phyloP scores from a whole-genome alignment of 1,139 yeast genomes.

The Yamadazyma sp. region DNA sequence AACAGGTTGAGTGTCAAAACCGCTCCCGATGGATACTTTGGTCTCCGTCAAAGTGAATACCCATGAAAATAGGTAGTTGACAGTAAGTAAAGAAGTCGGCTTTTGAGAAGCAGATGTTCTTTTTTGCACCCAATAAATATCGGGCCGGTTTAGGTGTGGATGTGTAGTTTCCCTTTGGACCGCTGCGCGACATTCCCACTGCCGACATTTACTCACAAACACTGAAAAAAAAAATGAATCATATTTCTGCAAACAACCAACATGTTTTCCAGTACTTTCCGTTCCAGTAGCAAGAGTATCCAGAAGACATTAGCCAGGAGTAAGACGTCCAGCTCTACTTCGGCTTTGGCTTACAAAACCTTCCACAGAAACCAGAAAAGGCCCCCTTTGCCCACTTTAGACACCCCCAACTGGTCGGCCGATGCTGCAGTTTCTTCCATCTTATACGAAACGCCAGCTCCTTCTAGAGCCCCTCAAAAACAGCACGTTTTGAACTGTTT shows the following conservation, averaged over 20 bases:
- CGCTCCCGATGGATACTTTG: conserved; percentile 48
- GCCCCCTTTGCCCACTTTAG: conserved; percentile 93
- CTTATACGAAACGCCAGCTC: conserved; percentile 87
- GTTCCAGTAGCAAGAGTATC: conserved; percentile 2
- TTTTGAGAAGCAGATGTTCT: too few species aligned
- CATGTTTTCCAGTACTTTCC: conserved; percentile 8
- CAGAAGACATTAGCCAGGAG: conserved; percentile 10
- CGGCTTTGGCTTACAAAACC: conserved; percentile 92
- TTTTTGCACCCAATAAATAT: conserved; percentile 3
- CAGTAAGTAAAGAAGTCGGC: too few species aligned
- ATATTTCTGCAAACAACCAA: conserved; percentile 1
- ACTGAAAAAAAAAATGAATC: conserved; percentile 5
- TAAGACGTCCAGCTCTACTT: conserved; percentile 61
- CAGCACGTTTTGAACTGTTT: conserved; percentile 93
- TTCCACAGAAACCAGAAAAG: conserved; percentile 82
- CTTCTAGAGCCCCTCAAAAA: conserved; percentile 64
- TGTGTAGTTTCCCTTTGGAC: conserved; percentile 2
- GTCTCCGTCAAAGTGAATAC: conserved; percentile 38
- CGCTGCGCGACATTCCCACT: not conserved
- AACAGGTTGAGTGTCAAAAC: conserved; percentile 33
- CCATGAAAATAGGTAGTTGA: too few species aligned
- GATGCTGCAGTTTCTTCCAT: conserved; percentile 95
- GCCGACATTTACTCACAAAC: not conserved
- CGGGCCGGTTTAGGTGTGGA: conserved; percentile 1
- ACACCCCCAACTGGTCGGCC: conserved; percentile 93